phyloP scores from a whole-genome alignment of 2,329 filamentous ascomycete species.

The Onygenales sp. region DNA sequence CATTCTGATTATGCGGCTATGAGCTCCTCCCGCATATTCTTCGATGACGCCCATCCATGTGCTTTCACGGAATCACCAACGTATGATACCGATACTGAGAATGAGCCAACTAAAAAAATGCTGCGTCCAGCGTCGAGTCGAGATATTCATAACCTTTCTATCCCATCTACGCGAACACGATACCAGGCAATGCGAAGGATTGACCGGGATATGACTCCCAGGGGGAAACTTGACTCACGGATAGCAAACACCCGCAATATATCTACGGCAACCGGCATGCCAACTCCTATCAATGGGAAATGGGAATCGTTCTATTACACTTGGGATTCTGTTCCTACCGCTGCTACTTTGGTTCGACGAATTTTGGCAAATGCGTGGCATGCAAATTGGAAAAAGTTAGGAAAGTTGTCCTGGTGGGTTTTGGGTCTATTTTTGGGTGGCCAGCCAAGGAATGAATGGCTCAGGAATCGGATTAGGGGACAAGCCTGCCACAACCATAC shows the following conservation, averaged over 20 bases:
- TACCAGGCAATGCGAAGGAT: background rate
- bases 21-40: background rate
- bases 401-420: slow-evolving; percentile 27
- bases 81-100: background rate
- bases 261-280: background rate
- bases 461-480: background rate
- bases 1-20: background rate
- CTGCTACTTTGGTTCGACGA: slow-evolving; percentile 16
- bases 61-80: background rate
- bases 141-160: background rate
- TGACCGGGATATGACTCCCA: slow-evolving; percentile 1
- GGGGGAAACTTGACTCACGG: background rate
- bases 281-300: background rate
- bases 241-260: background rate
- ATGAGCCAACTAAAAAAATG: background rate
- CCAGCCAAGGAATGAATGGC: slow-evolving; percentile 11
- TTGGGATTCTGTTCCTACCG: slow-evolving; percentile 1
- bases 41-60: background rate
- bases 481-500: background rate
- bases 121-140: background rate
- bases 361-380: slow-evolving; percentile 27
- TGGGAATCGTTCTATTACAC: slow-evolving; percentile 1
- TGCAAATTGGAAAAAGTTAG: slow-evolving; percentile 20
- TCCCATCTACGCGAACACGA: background rate
- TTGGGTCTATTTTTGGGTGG: slow-evolving; percentile 22